phyloP scores from a whole-genome alignment of 2,329 filamentous ascomycete genomes.

The Hypoxylon sp. region DNA sequence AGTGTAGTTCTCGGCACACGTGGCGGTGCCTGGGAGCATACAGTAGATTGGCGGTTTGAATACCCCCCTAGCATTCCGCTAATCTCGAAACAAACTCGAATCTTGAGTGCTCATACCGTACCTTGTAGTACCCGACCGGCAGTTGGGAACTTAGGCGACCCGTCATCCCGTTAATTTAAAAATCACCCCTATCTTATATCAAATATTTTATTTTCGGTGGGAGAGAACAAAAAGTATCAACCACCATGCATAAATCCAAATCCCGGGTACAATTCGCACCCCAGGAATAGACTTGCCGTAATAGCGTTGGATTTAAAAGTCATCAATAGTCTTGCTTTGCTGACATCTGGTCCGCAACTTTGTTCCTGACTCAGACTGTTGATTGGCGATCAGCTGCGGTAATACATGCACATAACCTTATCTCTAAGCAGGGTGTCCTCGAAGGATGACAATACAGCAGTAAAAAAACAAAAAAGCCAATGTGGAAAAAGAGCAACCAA shows the following conservation, averaged over 20 bases:
- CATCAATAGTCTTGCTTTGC: not conserved
- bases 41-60: not conserved
- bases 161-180: conserved; percentile 12
- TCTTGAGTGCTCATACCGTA: not conserved
- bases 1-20: conserved; percentile 12
- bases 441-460: not conserved
- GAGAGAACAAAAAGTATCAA: not conserved
- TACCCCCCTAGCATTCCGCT: not conserved
- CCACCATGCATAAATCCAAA: not conserved
- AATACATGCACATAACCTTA: not conserved
- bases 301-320: not conserved
- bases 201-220: not conserved
- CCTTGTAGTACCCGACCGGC: conserved; percentile 7
- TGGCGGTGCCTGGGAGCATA: conserved; percentile 8
- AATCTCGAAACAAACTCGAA: not conserved
- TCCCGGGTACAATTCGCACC: not conserved
- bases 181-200: not conserved
- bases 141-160: conserved; percentile 17
- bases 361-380: not conserved
- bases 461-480: not conserved
- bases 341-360: not conserved
- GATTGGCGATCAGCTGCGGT: not conserved
- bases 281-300: not conserved
- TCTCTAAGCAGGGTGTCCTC: not conserved
- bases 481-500: not conserved